Evolutionary conservation across 345 rosid genomes (phyloP).

Genomic region (Eutrema yunnanense): DNA sequence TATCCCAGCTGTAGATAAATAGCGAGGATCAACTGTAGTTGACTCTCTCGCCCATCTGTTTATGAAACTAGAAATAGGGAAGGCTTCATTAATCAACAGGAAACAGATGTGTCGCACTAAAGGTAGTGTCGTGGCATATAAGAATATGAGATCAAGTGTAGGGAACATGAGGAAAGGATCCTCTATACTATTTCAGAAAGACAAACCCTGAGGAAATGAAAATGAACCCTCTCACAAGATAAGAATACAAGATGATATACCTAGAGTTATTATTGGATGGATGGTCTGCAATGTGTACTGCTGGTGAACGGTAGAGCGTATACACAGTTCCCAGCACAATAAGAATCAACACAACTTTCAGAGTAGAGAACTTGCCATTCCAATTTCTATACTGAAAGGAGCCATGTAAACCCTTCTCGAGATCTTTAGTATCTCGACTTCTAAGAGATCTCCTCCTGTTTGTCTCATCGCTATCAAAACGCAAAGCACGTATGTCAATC

Average conservation of each 20-base stretch:
- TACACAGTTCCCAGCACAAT: conserved; percentile 56
- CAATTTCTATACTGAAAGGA: conserved; percentile 56
- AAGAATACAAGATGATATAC: neutral
- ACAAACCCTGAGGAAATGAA: neutral
- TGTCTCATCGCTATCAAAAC: conserved; percentile 45
- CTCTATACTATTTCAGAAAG: neutral
- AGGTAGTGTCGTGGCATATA: neutral
- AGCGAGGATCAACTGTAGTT: conserved; percentile 48
- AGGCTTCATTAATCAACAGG: neutral
- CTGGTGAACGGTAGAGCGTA: conserved; percentile 57
- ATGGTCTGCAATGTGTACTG: conserved; percentile 53
- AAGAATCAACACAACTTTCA: conserved; percentile 48
- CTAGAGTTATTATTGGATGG: conserved; percentile 31
- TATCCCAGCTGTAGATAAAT: conserved; percentile 42
- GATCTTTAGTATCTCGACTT: conserved; percentile 47
- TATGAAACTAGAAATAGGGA: conserved; percentile 21
- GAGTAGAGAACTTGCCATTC: conserved; percentile 48
- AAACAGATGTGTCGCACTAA: neutral
- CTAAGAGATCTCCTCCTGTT: conserved; percentile 47
- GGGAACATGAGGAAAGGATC: neutral
- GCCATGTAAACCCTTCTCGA: conserved; percentile 51
- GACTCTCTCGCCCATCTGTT: conserved; percentile 49
- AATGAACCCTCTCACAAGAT: neutral
- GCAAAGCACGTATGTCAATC: neutral
- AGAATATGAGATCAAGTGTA: neutral